phyloP scores from a whole-genome alignment of 352 stramenopile genomes.

The Pythium rishiriense region DNA sequence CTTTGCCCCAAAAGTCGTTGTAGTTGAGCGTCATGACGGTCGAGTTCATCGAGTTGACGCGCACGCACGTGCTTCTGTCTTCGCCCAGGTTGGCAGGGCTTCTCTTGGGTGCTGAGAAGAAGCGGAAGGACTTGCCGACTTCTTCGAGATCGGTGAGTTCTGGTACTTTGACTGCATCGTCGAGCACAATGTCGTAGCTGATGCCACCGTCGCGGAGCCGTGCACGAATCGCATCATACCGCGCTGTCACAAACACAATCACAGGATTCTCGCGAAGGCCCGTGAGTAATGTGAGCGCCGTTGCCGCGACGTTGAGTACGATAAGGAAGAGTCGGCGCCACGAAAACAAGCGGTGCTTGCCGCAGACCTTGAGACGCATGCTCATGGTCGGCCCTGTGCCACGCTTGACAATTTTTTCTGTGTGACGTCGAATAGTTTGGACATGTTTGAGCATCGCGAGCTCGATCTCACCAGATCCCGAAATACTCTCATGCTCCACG shows the following conservation, averaged over 20 bases:
- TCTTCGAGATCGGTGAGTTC: constrained; percentile 33
- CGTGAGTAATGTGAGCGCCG: constrained; percentile 23
- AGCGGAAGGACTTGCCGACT: constrained; percentile 25
- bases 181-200: constrained; percentile 32
- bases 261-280: constrained; percentile 30
- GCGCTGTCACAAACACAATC: constrained; percentile 18
- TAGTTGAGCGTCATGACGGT: constrained; percentile 34
- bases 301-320: constrained; percentile 20
- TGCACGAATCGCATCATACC: constrained; percentile 25
- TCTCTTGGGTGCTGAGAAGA: constrained; percentile 31
- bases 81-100: constrained; percentile 25
- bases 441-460: too few relatives aligned
- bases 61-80: constrained; percentile 34
- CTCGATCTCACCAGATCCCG: too few relatives aligned
- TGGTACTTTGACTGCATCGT: constrained; percentile 14
- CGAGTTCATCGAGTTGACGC: constrained; percentile 39
- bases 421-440: too few relatives aligned
- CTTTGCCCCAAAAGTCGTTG: constrained; percentile 41
- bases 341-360: constrained; percentile 7
- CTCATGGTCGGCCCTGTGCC: neutral
- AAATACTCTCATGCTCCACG: too few relatives aligned
- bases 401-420: too few relatives aligned
- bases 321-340: constrained; percentile 17
- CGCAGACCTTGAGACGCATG: constrained; percentile 9
- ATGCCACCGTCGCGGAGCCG: constrained; percentile 23